Conservation (phyloP, 1,139 yeast genomes). For the Suhomyces guaymorum region DNA sequence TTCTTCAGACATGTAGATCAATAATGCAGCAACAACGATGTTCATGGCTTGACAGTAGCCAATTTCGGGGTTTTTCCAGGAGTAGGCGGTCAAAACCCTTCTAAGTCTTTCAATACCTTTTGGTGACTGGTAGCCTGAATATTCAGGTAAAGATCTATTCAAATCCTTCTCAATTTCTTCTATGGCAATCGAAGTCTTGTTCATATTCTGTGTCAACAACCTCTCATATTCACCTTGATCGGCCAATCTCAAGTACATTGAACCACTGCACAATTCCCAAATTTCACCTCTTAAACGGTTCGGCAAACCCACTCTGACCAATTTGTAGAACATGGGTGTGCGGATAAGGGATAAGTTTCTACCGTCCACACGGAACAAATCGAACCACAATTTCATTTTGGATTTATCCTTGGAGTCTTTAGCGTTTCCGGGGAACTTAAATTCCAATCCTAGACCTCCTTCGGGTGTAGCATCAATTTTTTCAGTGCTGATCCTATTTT, state of each 20-base stretch:
- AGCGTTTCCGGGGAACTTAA: constrained; percentile 89
- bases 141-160: constrained; percentile 92
- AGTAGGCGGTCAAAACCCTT: constrained; percentile 86
- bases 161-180: constrained; percentile 97
- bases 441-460: constrained; percentile 82
- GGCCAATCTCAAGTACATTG: constrained; percentile 71
- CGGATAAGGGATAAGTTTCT: constrained; percentile 74
- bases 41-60: constrained; percentile 99
- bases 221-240: constrained; percentile 60
- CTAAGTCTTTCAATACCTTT: constrained; percentile 86
- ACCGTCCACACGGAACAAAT: constrained; percentile 80
- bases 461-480: constrained; percentile 58
- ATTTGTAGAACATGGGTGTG: constrained; percentile 76
- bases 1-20: constrained; percentile 94
- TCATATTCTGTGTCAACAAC: constrained; percentile 59
- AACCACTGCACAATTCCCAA: constrained; percentile 93
- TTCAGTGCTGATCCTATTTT: constrained; percentile 52
- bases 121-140: constrained; percentile 83
- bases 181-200: constrained; percentile 74
- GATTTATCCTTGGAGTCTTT: constrained; percentile 75
- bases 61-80: constrained; percentile 96
- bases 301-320: constrained; percentile 88
- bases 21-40: constrained; percentile 89
- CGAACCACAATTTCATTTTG: constrained; percentile 92
- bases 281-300: constrained; percentile 90